Evolutionary conservation across 495 filamentous ascomycete species (phyloP), one percentile per base, ranked within the genome.

Genomic region (Aspergillus mulundensis): DNA sequence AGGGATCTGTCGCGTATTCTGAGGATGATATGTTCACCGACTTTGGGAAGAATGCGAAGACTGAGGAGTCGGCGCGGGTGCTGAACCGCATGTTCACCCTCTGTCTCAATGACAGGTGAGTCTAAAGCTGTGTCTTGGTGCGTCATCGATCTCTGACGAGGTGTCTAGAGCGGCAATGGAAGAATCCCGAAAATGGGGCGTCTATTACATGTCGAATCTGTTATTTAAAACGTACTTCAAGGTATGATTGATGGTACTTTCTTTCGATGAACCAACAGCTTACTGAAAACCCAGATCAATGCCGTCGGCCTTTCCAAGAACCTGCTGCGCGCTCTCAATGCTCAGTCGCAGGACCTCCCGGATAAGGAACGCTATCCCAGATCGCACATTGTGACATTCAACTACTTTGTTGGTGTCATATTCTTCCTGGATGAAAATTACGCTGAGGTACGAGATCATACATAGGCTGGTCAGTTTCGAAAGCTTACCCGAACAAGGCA

Each of bases 151-250:
- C 34, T 40, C 34, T 50, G 19, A 50, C 21, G 36, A 75, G 50
- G 40, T 48, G 70, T 36, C 18, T 54, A 97, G 93, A 56, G 87
- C 90, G 16, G 83, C 90, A 7, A 74, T 96, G 21, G 87, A 93
- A 65, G 87, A 94, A 42, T 96, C 93, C 0, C 83, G 95, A 7
- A 98, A 97, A 80, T 97, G 95, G 95, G 95, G 89, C 0, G 84
- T 93, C 40, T 98, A 97, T 73, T 87, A 92, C 68, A 90, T 87
- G 38, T 88, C 88, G 56, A 97, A 95, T 62, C 81, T 97, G 1
- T 74, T 96, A 8, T 97, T 98, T 81, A 97, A 97, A 71, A 97
- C 91, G 6, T 96, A 97, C 66, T 98, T 97, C 81, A 95, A 89
- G 75, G 82, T 80, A 69, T 42, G 62, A 48, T 44, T 30, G 21